Conservation (phyloP, 306 rosid species). For the Pterocarpus macrocarpus region DNA sequence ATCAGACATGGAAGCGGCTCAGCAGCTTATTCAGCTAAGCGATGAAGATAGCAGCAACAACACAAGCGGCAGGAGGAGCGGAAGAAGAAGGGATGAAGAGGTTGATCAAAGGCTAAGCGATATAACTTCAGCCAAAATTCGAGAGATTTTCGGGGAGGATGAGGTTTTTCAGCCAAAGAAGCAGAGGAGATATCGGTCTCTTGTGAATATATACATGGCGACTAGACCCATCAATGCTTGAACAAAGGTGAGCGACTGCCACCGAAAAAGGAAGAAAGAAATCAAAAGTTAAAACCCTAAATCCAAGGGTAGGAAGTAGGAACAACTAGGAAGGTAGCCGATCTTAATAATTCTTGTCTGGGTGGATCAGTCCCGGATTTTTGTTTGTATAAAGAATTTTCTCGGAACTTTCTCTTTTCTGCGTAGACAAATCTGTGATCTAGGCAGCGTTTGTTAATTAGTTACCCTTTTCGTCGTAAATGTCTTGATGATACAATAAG, state of each 20-base stretch:
- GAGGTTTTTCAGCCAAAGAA: conserved; percentile 47
- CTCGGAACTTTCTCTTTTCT: not conserved
- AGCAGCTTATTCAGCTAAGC: conserved; percentile 65
- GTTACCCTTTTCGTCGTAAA: not conserved
- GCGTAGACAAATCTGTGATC: not conserved
- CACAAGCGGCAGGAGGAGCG: conserved; percentile 23
- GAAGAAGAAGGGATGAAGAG: conserved; percentile 12
- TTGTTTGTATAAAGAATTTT: not conserved
- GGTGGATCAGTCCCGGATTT: not conserved
- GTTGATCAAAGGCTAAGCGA: conserved; percentile 39
- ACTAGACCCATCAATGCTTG: conserved; percentile 46
- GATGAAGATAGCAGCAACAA: conserved; percentile 45
- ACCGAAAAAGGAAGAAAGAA: not conserved
- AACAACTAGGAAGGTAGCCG: not conserved
- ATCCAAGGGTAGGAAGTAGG: not conserved
- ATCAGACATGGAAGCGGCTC: conserved; percentile 56
- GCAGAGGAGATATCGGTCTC: conserved; percentile 58
- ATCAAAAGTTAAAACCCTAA: not conserved
- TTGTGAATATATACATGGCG: conserved; percentile 56
- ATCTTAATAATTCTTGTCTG: too few relatives aligned
- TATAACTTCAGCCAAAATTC: not conserved
- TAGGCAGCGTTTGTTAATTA: not conserved
- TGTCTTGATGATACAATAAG: too few relatives aligned
- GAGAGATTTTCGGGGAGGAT: conserved; percentile 59
- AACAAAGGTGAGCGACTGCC: not conserved